A percentile compares a stretch with the other conserved stretches of the same genome.
Conservation (phyloP, 805 yeast genomes). For the Cyberlindnera bimundalis region DNA sequence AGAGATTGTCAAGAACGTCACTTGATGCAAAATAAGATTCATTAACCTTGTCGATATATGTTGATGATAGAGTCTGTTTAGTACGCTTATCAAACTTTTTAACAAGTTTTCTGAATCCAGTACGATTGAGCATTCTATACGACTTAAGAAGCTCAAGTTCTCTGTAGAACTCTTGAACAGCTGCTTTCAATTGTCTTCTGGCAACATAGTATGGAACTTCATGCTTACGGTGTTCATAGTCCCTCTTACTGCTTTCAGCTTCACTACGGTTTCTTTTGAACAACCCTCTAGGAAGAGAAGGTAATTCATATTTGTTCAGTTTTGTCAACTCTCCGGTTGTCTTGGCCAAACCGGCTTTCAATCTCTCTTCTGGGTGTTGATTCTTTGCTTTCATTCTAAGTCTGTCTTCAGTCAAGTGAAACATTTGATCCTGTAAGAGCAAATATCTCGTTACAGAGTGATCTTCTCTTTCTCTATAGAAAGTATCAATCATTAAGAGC, state of each 20-base stretch:
- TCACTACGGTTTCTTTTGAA: constrained; percentile 15
- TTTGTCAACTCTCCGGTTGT: constrained; percentile 20
- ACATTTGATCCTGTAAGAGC: constrained; percentile 64
- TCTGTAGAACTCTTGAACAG: constrained; percentile 69
- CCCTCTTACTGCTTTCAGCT: constrained; percentile 30
- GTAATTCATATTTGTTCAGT: constrained; percentile 37
- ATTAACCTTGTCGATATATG: constrained; percentile 58
- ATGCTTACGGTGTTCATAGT: constrained; percentile 40
- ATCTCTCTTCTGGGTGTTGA: constrained; percentile 16
- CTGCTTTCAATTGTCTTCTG: constrained; percentile 61
- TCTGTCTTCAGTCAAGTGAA: constrained; percentile 56
- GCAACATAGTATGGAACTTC: constrained; percentile 62
- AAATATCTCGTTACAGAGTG: constrained; percentile 58
- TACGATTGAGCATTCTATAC: constrained; percentile 72
- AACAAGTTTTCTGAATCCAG: constrained; percentile 84
- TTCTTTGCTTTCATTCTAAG: constrained; percentile 21
- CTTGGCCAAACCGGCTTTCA: constrained; percentile 17
- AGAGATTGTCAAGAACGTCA: constrained; percentile 62
- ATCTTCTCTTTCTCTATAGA: constrained; percentile 58
- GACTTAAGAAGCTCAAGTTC: constrained; percentile 67
- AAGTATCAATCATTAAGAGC: constrained; percentile 54
- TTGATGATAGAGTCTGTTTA: constrained; percentile 37
- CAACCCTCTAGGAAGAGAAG: constrained; percentile 36
- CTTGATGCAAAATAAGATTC: constrained; percentile 56
- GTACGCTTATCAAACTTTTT: constrained; percentile 87